A percentile compares a stretch with the other conserved stretches of the same genome.
These are phyloP conservation scores for Cicer bijugum DNA, from an alignment of 306 rosid genomes.

Conservation along the genomic window DNA sequence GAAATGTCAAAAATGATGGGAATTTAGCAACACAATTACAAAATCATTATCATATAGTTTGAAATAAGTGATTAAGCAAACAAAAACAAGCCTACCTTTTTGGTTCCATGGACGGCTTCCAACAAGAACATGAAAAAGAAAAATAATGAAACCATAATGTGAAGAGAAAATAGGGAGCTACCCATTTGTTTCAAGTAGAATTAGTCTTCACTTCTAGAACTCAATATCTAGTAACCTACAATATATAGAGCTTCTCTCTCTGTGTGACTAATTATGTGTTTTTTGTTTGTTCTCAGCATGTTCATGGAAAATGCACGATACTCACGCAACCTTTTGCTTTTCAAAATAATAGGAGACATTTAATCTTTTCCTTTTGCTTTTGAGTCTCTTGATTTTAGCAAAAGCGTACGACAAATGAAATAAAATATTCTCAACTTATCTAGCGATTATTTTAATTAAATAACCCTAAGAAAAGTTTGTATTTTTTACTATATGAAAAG, in stretches of 20 bases:
- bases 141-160: slow-evolving; percentile 22
- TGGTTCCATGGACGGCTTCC: slow-evolving; percentile 39
- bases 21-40: not conserved
- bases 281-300: not conserved
- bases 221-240: not conserved
- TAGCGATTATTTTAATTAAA: too few relatives aligned
- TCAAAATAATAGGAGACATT: not conserved
- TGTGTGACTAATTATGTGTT: not conserved
- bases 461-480: too few relatives aligned
- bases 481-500: too few relatives aligned
- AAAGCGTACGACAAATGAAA: not conserved
- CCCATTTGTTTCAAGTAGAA: slow-evolving; percentile 13
- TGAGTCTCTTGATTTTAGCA: not conserved
- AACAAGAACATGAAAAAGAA: slow-evolving; percentile 27
- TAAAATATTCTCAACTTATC: too few relatives aligned
- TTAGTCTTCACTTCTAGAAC: not conserved
- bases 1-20: not conserved
- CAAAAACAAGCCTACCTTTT: slow-evolving; percentile 31
- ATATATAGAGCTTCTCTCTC: not conserved
- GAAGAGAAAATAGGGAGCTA: slow-evolving; percentile 25
- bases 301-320: not conserved
- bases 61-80: not conserved
- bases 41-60: not conserved
- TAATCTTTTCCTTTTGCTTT: not conserved
- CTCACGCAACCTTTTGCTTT: slow-evolving; percentile 3